These are phyloP conservation scores for Candida sanyaensis DNA, from an alignment of 1,139 yeast species.

Conservation along the genomic window DNA sequence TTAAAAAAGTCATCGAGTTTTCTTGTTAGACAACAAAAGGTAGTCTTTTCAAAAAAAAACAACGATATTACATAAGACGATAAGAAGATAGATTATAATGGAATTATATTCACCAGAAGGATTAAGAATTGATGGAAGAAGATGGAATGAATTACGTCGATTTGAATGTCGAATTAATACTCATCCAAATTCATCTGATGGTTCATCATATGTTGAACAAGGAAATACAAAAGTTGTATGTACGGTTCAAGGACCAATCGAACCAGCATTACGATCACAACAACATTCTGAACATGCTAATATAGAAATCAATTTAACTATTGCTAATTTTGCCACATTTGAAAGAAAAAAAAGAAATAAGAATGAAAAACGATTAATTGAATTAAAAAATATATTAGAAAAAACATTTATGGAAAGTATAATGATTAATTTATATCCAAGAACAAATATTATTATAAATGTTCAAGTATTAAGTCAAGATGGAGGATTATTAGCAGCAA, in stretches of 20 bases:
- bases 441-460: conserved; percentile 74
- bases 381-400: conserved; percentile 71
- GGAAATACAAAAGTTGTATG: conserved; percentile 92
- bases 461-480: conserved; percentile 85
- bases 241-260: conserved; percentile 87
- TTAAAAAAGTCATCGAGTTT: no score
- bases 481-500: conserved; percentile 81
- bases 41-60: neutral
- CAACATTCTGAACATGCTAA: conserved; percentile 50
- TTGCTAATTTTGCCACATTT: conserved; percentile 80
- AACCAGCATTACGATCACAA: conserved; percentile 60
- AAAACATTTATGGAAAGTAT: conserved; percentile 83
- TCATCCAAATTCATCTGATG: conserved; percentile 87
- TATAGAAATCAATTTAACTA: conserved; percentile 63
- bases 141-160: conserved; percentile 89
- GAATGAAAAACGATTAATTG: conserved; percentile 72
- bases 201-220: conserved; percentile 89
- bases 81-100: conserved; percentile 18
- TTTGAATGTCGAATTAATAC: conserved; percentile 83
- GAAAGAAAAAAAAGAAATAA: conserved; percentile 70
- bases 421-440: conserved; percentile 72
- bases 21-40: neutral
- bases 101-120: conserved; percentile 96
- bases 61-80: neutral
- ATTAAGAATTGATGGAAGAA: conserved; percentile 84